Conservation (phyloP, 176 grass and related monocot genomes). For the Alopecurus myosuroides region DNA sequence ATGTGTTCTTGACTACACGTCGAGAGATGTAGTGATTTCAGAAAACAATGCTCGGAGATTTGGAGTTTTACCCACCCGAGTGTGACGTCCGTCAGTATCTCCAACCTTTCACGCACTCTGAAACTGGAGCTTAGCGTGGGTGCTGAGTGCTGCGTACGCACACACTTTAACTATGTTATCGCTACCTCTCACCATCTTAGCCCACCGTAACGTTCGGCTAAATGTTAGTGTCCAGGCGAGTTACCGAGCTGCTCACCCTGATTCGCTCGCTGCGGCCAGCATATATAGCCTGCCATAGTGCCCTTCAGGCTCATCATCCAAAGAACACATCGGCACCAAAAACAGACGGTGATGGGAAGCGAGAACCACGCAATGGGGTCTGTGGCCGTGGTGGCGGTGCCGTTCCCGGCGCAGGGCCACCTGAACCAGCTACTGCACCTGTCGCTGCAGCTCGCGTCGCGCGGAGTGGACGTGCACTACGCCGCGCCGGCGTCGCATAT, state of each 20-base stretch:
- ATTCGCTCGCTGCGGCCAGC: neutral
- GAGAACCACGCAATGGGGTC: neutral
- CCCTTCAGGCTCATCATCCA: neutral
- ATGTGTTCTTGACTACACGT: no score
- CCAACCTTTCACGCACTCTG: no score
- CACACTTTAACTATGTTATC: neutral
- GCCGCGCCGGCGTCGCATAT: slow-evolving; percentile 39
- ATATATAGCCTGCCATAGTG: neutral
- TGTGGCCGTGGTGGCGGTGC: slow-evolving; percentile 48
- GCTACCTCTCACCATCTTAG: neutral
- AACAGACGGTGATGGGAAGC: neutral
- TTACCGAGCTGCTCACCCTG: neutral
- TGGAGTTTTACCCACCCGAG: no score
- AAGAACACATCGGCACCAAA: neutral
- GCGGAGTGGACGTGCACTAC: slow-evolving; percentile 43
- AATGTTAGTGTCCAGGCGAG: neutral
- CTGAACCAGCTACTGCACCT: slow-evolving; percentile 77
- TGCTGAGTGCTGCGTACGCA: no score
- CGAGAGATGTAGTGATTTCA: no score
- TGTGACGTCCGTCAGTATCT: no score
- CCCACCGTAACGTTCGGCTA: neutral
- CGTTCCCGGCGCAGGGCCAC: slow-evolving; percentile 71
- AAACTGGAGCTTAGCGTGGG: no score
- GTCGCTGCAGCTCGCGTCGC: slow-evolving; percentile 44
- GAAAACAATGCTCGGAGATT: no score